Base-by-base conservation (phyloP, 2,329 filamentous ascomycete genomes). In the Berkeleyomyces rouxiae region DNA sequence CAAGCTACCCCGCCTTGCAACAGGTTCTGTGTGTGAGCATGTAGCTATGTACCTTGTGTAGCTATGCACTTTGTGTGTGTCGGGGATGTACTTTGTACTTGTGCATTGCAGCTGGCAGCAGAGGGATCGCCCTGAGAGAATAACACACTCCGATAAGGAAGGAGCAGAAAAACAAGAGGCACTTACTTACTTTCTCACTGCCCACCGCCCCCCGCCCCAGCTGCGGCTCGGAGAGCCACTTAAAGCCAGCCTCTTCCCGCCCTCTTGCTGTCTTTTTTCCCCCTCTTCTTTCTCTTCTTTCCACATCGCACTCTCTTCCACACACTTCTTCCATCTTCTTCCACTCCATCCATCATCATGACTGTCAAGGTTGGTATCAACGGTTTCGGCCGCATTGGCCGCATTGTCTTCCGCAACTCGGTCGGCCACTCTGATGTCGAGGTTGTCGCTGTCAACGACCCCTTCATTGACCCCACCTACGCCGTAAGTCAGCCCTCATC, bases 361-460 rank as follows among this genome's bases (percentile, higher is more conserved):
- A 71, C 73, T 74, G 75, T 80, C 75, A 83, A 95, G 85, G 89
- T 95, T 75, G 90, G 90, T 77, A 96, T 96, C 87, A 97, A 96
- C 87, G 92, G 93, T 78, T 99, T 99, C 83, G 93, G 93, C 81
- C 91, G 93, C 79, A 99, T 99, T 79, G 93, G 93, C 74, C 88
- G 93, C 77, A 96, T 99, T 77, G 86, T 97, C 82, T 93, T 97
- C 88, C 90, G 92, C 81, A 97, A 96, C 82, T 89, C 92, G 72
- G 76, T 95, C 74, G 87, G 95, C 84, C 87, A 92, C 79, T 78
- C 82, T 72, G 87, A 95, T 66, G 88, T 97, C 74, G 83, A 96
- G 72, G 82, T 99, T 72, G 90, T 96, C 72, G 92, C 93, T 71
- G 90, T 96, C 80, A 97, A 99, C 83, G 93, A 97, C 77, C 93